Evolutionary conservation across 805 yeast genomes (phyloP), one percentile per base, ranked within the genome.

Genomic region (Saccharomyces paradoxus): DNA sequence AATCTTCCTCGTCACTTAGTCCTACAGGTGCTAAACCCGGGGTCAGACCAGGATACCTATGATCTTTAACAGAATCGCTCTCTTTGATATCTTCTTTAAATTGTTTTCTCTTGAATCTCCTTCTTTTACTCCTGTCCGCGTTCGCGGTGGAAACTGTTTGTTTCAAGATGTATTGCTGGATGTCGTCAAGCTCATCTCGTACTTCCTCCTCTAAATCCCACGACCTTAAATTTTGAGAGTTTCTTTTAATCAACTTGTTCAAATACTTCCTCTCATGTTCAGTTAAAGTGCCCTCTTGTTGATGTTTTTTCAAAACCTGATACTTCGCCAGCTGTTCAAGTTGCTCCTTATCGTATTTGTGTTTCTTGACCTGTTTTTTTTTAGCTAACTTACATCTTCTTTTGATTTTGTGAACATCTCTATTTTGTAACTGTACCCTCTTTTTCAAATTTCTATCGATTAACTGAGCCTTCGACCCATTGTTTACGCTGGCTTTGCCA

Each of bases 1-100:
- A 64, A 14, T 66, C 71, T 27, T 78, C 81, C 55, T 81, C 83
- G 60, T 81, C 84, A 48, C 80, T 78, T 59, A 76, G 74, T 37
- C 83, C 91, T 26, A 87, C 90, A 31, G 94, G 94, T 1, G 94
- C 95, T 69, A 87, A 77, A 58, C 95, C 95, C 0, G 94, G 95
- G 0, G 95, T 87, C 53, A 87, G 74, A 28, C 94, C 92, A 46
- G 87, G 71, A 56, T 70, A 75, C 28, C 69, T 68, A 51, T 66
- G 65, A 53, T 63, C 69, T 29, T 53, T 47, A 13, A 60, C 60
- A 53, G 60, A 55, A 24, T 60, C 59, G 8, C 47, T 48, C 10
- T 51, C 52, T 48, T 57, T 49, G 41, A 57, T 48, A 4, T 63
- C 60, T 55, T 65, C 69, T 47, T 61, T 63, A 54, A 67, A 69